Conservation (phyloP, 108 stramenopile genomes). For the Cyclotella sp. region DNA sequence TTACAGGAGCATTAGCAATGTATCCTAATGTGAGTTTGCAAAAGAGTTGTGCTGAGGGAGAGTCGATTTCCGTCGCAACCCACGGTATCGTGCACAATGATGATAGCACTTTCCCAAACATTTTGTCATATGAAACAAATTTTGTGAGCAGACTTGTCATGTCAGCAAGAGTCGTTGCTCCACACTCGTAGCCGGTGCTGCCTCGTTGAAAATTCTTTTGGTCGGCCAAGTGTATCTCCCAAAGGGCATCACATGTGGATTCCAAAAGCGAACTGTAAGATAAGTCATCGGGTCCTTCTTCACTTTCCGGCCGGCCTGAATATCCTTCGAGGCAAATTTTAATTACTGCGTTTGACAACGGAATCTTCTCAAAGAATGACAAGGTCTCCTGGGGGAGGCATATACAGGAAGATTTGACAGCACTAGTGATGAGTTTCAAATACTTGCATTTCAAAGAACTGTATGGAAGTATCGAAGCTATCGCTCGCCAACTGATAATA, state of each 20-base stretch:
- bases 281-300: background rate
- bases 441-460: slow-evolving; percentile 43
- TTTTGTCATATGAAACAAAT: slow-evolving; percentile 23
- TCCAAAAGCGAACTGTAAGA: slow-evolving; percentile 14
- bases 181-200: background rate
- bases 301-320: slow-evolving; percentile 1
- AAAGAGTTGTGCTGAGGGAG: slow-evolving; percentile 25
- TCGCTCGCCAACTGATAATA: slow-evolving; percentile 48
- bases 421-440: slow-evolving; percentile 36
- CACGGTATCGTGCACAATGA: slow-evolving; percentile 40
- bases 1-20: background rate
- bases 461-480: slow-evolving; percentile 35
- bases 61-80: background rate
- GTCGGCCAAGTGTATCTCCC: slow-evolving; percentile 44
- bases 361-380: slow-evolving; percentile 39
- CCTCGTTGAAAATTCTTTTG: background rate
- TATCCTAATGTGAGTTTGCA: slow-evolving; percentile 40
- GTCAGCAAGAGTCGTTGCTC: slow-evolving; percentile 24
- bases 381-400: background rate
- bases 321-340: slow-evolving; percentile 35
- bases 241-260: slow-evolving; percentile 43
- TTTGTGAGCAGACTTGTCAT: slow-evolving; percentile 30
- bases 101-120: slow-evolving; percentile 41
- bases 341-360: slow-evolving; percentile 41
- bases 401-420: slow-evolving; percentile 25